phyloP scores from a whole-genome alignment of 441 rosid genomes.

The Euphorbia corollata region DNA sequence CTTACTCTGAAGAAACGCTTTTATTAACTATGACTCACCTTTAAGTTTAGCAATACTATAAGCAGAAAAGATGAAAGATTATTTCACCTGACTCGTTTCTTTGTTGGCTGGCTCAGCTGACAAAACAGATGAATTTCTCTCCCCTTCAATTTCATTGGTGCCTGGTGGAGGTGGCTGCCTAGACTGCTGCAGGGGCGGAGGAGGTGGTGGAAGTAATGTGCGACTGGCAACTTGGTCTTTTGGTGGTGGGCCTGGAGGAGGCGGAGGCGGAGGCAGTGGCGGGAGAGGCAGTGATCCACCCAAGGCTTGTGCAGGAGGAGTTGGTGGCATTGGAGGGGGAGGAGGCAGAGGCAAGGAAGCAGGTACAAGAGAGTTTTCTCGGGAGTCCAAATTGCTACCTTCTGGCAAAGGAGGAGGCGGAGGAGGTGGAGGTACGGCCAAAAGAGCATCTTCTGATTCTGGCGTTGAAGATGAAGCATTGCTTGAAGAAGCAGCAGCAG shows the following conservation, averaged over 20 bases:
- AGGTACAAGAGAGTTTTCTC: conserved; percentile 35
- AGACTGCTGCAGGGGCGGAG: conserved; percentile 49
- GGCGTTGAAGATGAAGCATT: conserved; percentile 46
- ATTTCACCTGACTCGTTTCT: conserved; percentile 44
- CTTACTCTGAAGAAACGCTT: neutral
- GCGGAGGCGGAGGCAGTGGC: conserved; percentile 41
- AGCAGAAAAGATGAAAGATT: conserved; percentile 4
- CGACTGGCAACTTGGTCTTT: conserved; percentile 44
- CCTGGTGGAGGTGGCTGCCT: conserved; percentile 66
- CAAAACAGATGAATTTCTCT: conserved; percentile 33
- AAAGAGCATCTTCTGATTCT: conserved; percentile 52
- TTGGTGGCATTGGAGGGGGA: conserved; percentile 80
- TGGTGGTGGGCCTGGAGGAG: conserved; percentile 68
- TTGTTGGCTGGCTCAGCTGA: conserved; percentile 39
- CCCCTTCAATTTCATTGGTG: conserved; percentile 35
- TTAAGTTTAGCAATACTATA: conserved; percentile 3
- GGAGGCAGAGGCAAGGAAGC: conserved; percentile 69
- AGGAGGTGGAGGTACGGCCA: conserved; percentile 52
- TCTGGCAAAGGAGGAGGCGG: conserved; percentile 76
- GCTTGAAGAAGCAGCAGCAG: conserved; percentile 56
- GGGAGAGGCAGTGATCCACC: conserved; percentile 54
- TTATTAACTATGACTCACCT: neutral
- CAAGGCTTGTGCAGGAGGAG: conserved; percentile 23
- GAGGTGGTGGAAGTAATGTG: conserved; percentile 64
- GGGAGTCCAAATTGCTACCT: conserved; percentile 27